Evolutionary conservation across 192 early-diverging fungal species (phyloP).

Genomic region (Coemansia sp.): DNA sequence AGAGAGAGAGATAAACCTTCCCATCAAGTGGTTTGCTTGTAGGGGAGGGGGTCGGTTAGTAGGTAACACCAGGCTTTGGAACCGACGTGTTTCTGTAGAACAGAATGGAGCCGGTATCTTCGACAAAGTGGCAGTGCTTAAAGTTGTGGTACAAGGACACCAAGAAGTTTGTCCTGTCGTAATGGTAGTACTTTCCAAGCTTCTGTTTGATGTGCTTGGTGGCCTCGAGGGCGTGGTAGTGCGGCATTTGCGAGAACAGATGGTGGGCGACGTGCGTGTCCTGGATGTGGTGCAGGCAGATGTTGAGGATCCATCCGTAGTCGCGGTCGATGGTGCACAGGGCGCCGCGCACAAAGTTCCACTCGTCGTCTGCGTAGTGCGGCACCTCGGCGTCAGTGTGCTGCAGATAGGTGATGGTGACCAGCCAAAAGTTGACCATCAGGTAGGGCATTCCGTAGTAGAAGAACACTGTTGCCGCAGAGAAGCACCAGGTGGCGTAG

Average conservation of each 20-base stretch:
- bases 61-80: conserved; percentile 16
- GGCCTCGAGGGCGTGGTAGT: conserved; percentile 90
- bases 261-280: conserved; percentile 97
- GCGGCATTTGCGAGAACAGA: conserved; percentile 96
- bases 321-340: conserved; percentile 88
- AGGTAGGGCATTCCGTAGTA: conserved; percentile 93
- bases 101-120: conserved; percentile 81
- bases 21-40: too few species aligned
- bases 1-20: not conserved
- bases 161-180: conserved; percentile 69
- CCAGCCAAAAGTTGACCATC: conserved; percentile 92
- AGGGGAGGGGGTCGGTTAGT: not conserved
- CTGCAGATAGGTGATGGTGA: conserved; percentile 94
- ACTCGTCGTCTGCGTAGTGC: conserved; percentile 81
- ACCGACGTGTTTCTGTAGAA: conserved; percentile 58
- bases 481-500: conserved; percentile 57
- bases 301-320: conserved; percentile 82
- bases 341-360: conserved; percentile 93
- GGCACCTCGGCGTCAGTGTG: conserved; percentile 87
- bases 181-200: conserved; percentile 78
- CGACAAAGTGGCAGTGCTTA: conserved; percentile 81
- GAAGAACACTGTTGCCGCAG: conserved; percentile 62
- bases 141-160: conserved; percentile 68
- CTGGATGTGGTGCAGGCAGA: conserved; percentile 76
- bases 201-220: conserved; percentile 77